A percentile compares a stretch with the other conserved stretches of the same genome.
Conservation (phyloP, 805 yeast species). For the Danielia oregonensis region DNA sequence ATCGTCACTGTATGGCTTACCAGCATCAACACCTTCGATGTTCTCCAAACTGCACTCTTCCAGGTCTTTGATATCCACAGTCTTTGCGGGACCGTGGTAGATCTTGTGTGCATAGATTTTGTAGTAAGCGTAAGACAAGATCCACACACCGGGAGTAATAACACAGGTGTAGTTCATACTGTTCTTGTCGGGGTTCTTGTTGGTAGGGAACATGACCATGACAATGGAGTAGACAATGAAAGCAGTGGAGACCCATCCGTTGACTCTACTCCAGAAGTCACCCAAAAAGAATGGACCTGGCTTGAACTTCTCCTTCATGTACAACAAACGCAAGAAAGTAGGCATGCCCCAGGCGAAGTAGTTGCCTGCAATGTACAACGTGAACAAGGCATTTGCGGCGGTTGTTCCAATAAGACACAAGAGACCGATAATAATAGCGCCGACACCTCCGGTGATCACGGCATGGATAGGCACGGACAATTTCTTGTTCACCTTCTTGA, state of each 20-base stretch:
- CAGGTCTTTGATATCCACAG: constrained; percentile 17
- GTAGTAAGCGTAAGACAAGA: constrained; percentile 50
- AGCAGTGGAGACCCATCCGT: constrained; percentile 44
- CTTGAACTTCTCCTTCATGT: constrained; percentile 45
- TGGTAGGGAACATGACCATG: constrained; percentile 60
- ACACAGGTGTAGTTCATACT: constrained; percentile 71
- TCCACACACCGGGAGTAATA: constrained; percentile 59
- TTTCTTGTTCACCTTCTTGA: constrained; percentile 54
- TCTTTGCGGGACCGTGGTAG: constrained; percentile 53
- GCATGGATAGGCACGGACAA: constrained; percentile 67
- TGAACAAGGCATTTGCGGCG: constrained; percentile 67
- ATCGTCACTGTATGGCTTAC: too few species aligned
- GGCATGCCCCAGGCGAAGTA: constrained; percentile 64
- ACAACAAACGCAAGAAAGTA: constrained; percentile 41
- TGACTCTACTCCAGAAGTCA: constrained; percentile 35
- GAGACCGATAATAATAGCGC: constrained; percentile 52
- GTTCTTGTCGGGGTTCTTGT: constrained; percentile 33
- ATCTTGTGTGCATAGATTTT: constrained; percentile 48
- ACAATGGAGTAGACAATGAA: constrained; percentile 54
- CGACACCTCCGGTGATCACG: constrained; percentile 41
- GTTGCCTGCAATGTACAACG: constrained; percentile 60
- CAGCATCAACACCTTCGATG: too few species aligned
- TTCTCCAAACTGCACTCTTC: constrained; percentile 1
- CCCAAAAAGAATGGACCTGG: constrained; percentile 74
- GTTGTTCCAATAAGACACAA: constrained; percentile 54